Evolutionary conservation across 768 basidiomycete species (phyloP), one percentile per base, ranked within the genome.

Genomic region (Gyrodon lividus): DNA sequence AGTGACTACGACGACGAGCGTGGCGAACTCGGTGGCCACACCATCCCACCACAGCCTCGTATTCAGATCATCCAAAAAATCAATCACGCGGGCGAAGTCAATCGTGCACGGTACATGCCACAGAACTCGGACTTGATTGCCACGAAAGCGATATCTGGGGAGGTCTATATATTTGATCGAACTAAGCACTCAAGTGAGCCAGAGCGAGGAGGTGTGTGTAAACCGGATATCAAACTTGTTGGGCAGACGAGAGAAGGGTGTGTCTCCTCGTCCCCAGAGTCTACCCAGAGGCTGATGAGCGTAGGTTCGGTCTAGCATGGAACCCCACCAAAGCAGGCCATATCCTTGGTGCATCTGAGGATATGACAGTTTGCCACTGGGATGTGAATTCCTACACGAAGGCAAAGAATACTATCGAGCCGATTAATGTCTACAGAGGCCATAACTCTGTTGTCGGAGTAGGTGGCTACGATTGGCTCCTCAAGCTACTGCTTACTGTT

Each of bases 51-150:
- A n/a, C 79, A 86, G 48, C 88, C 95, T 2, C 83, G 92, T 22
- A 86, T 98, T 55, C 87, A 89, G 62, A 83, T 96, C 69, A 89
- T 86, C 28, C 97, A 99, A 68, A 85, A 82, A 59, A 98, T 99
- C 74, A 95, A 94, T 68, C 97, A 99, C 69, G 79, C 80, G 4
- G 92, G 93, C 37, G 97, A 99, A 68, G 92, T 98, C 64, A 99
- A 99, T 71, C 77, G 94, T 39, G 97, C 97, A 54, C 84, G 97
- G 46, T 99, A 98, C 70, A 98, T 98, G 95, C 97, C 97, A 6
- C 96, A 98, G 71, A 99, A 98, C 64, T 91, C 94, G 2, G 92
- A 98, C 72, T 71, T 99, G 59, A 89, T 99, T 58, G 97, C 97
- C 13, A 98, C 96, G 10, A 98, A 98, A 70, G 79, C 94, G 19